Evolutionary conservation across 768 basidiomycete genomes (phyloP).

Genomic region (Hygrophorus pudorinus): DNA sequence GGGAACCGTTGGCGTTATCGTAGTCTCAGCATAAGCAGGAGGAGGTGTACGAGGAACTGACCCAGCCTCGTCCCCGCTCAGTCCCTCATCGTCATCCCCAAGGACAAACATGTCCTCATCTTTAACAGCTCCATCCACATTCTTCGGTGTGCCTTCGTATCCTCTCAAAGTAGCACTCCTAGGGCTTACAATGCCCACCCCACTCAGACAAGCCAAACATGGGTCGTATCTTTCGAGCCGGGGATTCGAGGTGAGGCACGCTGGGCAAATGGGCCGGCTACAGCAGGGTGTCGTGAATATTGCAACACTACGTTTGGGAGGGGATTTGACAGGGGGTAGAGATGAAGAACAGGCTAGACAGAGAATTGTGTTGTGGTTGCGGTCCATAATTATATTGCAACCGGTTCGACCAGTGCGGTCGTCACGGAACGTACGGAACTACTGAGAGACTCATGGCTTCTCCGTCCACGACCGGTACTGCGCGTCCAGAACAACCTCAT

Average conservation of each 20-base stretch:
- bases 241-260: conserved; percentile 49
- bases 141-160: conserved; percentile 12
- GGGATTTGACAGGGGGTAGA: conserved; percentile 28
- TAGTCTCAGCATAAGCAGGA: background rate
- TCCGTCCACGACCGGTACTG: conserved; percentile 13
- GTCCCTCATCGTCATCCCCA: conserved; percentile 46
- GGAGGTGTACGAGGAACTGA: conserved; percentile 6
- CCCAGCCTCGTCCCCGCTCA: background rate
- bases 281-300: conserved; percentile 57
- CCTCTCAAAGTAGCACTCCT: conserved; percentile 2
- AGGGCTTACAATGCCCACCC: conserved; percentile 31
- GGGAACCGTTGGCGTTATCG: background rate
- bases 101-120: conserved; percentile 59
- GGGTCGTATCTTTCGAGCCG: conserved; percentile 61
- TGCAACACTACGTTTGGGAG: conserved; percentile 4
- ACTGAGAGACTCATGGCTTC: conserved; percentile 6
- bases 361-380: conserved; percentile 24
- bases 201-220: conserved; percentile 59
- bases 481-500: conserved; percentile 39
- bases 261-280: conserved; percentile 49
- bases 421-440: too few species aligned
- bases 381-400: conserved; percentile 4
- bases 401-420: too few species aligned
- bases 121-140: conserved; percentile 43
- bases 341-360: conserved; percentile 59